These are phyloP conservation scores for Rhodotorula glutinis DNA, from an alignment of 1,284 basidiomycete genomes.

Conservation along the genomic window DNA sequence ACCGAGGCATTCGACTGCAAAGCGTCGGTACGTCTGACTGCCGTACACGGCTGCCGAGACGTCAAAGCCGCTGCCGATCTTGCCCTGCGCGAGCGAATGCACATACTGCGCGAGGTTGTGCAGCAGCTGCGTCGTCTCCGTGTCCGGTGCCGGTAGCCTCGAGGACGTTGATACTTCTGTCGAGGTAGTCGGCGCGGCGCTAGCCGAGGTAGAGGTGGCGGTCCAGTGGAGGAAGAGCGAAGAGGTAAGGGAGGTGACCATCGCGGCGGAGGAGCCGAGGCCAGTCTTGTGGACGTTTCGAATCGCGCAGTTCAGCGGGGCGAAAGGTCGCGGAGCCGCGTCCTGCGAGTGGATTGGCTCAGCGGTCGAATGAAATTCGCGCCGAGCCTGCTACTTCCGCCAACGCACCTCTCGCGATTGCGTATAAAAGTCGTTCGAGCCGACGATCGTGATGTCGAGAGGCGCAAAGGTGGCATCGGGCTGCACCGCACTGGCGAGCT, in stretches of 20 bases:
- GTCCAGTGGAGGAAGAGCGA: constrained; percentile 71
- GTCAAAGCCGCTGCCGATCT: constrained; percentile 96
- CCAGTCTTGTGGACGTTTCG: constrained; percentile 93
- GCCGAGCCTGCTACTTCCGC: neutral
- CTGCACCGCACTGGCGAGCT: constrained; percentile 55
- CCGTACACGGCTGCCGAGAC: constrained; percentile 92
- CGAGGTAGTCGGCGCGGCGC: neutral
- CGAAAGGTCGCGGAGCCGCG: constrained; percentile 63
- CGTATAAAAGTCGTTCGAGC: constrained; percentile 97
- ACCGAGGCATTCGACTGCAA: constrained; percentile 59
- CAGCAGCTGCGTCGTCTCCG: constrained; percentile 60
- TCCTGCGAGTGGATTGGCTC: constrained; percentile 51
- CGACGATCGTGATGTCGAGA: constrained; percentile 75
- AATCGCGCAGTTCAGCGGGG: constrained; percentile 65
- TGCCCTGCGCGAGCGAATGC: constrained; percentile 96
- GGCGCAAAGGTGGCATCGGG: constrained; percentile 46
- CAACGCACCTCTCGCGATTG: constrained; percentile 54
- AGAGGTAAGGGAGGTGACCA: constrained; percentile 91
- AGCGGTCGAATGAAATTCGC: constrained; percentile 43
- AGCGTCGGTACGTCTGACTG: constrained; percentile 87
- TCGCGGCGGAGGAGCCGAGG: constrained; percentile 90
- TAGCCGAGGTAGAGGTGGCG: constrained; percentile 54
- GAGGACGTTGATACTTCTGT: neutral
- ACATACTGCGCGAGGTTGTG: constrained; percentile 95
- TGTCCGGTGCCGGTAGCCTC: constrained; percentile 28